A percentile compares a stretch with the other conserved stretches of the same genome.
Evolutionary conservation across 306 rosid genomes (phyloP).

Genomic region (Biancaea sappan): DNA sequence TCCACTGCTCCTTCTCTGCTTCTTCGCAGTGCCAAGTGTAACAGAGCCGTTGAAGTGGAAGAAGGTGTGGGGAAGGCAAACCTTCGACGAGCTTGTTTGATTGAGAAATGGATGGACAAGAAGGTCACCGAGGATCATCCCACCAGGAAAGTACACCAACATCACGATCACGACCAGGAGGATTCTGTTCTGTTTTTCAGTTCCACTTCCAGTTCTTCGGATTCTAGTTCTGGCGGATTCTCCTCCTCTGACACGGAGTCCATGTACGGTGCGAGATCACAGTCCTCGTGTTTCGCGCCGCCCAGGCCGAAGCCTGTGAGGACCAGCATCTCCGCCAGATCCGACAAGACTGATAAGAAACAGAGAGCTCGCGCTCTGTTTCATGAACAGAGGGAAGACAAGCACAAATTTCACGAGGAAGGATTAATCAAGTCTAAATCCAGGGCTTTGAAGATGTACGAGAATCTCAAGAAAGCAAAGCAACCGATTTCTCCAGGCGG

Average conservation of each 20-base stretch:
- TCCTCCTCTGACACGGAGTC: constrained; percentile 89
- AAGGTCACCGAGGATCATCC: constrained; percentile 36
- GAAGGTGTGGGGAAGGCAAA: constrained; percentile 33
- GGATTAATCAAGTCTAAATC: constrained; percentile 62
- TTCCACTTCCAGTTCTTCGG: constrained; percentile 78
- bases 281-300: constrained; percentile 56
- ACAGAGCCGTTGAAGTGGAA: constrained; percentile 20
- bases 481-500: constrained; percentile 94
- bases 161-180: constrained; percentile 49
- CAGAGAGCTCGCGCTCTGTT: constrained; percentile 39
- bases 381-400: constrained; percentile 22
- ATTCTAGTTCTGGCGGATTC: constrained; percentile 77
- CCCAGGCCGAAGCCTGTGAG: constrained; percentile 57
- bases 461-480: constrained; percentile 79
- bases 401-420: constrained; percentile 36
- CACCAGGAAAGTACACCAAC: constrained; percentile 24
- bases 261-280: constrained; percentile 42
- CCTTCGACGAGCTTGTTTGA: constrained; percentile 47
- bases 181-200: constrained; percentile 63
- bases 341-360: constrained; percentile 38
- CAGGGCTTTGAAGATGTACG: constrained; percentile 76
- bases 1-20: too few species aligned
- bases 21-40: constrained; percentile 18
- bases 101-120: constrained; percentile 64
- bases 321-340: constrained; percentile 39